A percentile compares a stretch with the other conserved stretches of the same genome.
Conservation (phyloP, 495 filamentous ascomycete genomes). For the Physcia stellaris region DNA sequence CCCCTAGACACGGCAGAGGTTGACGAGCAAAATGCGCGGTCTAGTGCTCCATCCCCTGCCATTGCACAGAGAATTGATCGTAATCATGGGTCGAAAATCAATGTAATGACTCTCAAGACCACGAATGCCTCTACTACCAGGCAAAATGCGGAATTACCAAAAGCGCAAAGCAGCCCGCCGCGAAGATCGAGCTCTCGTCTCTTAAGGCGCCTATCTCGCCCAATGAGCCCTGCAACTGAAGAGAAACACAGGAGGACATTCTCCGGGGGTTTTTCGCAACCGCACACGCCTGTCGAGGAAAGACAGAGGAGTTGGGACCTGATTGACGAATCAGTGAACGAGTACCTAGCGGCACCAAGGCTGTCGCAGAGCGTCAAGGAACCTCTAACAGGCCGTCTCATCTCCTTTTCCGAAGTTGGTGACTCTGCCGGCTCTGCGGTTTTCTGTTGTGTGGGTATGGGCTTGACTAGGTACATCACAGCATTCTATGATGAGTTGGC, state of each 20-base stretch:
- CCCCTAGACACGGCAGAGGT: slow-evolving; percentile 12
- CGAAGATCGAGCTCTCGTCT: slow-evolving; percentile 21
- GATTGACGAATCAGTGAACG: slow-evolving; percentile 72
- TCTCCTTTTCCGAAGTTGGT: slow-evolving; percentile 95
- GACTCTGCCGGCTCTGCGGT: slow-evolving; percentile 85
- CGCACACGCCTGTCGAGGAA: slow-evolving; percentile 11
- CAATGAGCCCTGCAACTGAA: slow-evolving; percentile 18
- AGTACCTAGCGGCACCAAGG: slow-evolving; percentile 71
- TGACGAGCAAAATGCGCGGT: slow-evolving; percentile 27
- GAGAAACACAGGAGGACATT: slow-evolving; percentile 29
- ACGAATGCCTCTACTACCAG: too few relatives aligned
- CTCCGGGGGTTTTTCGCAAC: slow-evolving; percentile 17
- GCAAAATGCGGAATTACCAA: not conserved
- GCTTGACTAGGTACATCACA: slow-evolving; percentile 86
- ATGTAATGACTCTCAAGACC: not conserved
- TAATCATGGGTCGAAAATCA: slow-evolving; percentile 10
- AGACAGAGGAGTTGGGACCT: slow-evolving; percentile 64
- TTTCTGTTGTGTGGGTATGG: slow-evolving; percentile 97
- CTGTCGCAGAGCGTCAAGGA: slow-evolving; percentile 77
- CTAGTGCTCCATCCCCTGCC: slow-evolving; percentile 57
- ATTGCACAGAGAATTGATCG: slow-evolving; percentile 43
- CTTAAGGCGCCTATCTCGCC: slow-evolving; percentile 26
- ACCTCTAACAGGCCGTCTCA: slow-evolving; percentile 71
- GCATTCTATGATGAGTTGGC: slow-evolving; percentile 98
- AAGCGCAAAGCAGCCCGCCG: slow-evolving; percentile 25